phyloP scores from a whole-genome alignment of 148 eudicot species.

The Vaccinium myrtillus region DNA sequence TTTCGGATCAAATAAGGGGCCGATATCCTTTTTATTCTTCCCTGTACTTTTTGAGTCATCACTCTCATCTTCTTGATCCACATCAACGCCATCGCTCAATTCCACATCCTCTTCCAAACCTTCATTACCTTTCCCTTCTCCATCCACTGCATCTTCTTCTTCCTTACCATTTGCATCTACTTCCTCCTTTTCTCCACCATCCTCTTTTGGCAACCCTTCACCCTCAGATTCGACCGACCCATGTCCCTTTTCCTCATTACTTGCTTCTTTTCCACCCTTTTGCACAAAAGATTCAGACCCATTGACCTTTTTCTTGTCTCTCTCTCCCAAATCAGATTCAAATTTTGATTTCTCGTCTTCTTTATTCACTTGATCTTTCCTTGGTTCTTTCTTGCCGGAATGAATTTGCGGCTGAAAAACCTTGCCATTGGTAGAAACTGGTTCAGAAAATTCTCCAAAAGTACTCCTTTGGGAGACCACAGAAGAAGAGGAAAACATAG shows the following conservation, averaged over 20 bases:
- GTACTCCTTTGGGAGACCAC: conserved; percentile 67
- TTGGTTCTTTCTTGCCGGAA: conserved; percentile 15
- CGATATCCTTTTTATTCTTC: conserved; percentile 41
- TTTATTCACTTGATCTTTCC: conserved; percentile 16
- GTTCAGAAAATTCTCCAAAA: conserved; percentile 63
- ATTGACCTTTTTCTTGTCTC: conserved; percentile 23
- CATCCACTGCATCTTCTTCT: conserved; percentile 20
- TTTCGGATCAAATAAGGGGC: conserved; percentile 79
- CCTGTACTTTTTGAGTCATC: conserved; percentile 20
- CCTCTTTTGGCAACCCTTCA: conserved; percentile 34
- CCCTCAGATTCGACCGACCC: conserved; percentile 58
- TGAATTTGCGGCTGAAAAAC: conserved; percentile 14
- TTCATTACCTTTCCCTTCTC: conserved; percentile 31
- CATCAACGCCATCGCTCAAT: conserved; percentile 32
- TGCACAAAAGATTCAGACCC: conserved; percentile 36
- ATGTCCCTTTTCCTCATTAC: conserved; percentile 26
- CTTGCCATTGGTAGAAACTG: conserved; percentile 35
- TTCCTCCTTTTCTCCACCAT: conserved; percentile 29
- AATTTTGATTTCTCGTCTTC: conserved; percentile 21
- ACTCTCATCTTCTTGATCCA: conserved; percentile 41
- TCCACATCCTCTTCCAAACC: conserved; percentile 41
- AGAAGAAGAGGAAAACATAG: conserved; percentile 65
- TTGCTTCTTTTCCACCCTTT: conserved; percentile 23
- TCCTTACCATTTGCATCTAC: conserved; percentile 19
- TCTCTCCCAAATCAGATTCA: conserved; percentile 24